Percentiles rank a stretch among this genome's conserved stretches.
phyloP scores from a whole-genome alignment of 768 basidiomycete species.

The Trametes cingulata region DNA sequence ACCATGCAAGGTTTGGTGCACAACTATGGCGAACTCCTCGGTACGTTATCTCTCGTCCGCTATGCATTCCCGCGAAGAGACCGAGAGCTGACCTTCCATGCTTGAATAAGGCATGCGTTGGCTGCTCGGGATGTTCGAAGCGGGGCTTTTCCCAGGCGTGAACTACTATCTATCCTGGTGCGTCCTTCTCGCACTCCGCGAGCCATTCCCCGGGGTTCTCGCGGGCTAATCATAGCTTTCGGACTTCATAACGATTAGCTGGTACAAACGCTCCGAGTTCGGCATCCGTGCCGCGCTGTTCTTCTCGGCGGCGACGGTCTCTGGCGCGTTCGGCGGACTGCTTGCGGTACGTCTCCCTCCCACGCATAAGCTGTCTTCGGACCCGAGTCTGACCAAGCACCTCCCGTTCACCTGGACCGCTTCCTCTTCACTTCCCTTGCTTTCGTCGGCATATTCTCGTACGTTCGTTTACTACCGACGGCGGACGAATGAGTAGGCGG shows the following conservation, averaged over 20 bases:
- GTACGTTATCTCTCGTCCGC: slow-evolving; percentile 37
- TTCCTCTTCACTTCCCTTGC: not conserved
- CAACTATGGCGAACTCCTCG: slow-evolving; percentile 68
- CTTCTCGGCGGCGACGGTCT: slow-evolving; percentile 68
- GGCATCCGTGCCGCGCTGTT: slow-evolving; percentile 52
- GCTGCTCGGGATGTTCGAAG: slow-evolving; percentile 76
- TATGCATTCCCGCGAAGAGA: not conserved
- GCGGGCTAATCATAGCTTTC: slow-evolving; percentile 14
- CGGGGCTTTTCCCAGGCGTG: slow-evolving; percentile 53
- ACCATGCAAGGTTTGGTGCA: slow-evolving; percentile 72
- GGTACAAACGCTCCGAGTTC: slow-evolving; percentile 77
- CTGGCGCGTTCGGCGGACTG: slow-evolving; percentile 81
- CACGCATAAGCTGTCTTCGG: not conserved
- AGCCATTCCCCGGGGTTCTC: slow-evolving; percentile 11
- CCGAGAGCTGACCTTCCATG: not conserved
- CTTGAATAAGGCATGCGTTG: slow-evolving; percentile 59
- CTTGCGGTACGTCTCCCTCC: slow-evolving; percentile 52
- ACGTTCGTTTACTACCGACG: not conserved
- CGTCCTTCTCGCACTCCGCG: slow-evolving; percentile 21
- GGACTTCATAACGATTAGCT: slow-evolving; percentile 35
- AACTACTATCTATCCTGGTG: slow-evolving; percentile 76
- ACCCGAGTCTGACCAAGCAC: not conserved
- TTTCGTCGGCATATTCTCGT: not conserved
- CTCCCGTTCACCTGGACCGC: not conserved
- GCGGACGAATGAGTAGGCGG: slow-evolving; percentile 38